Evolutionary conservation across 192 early-diverging fungal species (phyloP), one percentile per base, ranked within the genome.

Genomic region (Coemansia biformis): DNA sequence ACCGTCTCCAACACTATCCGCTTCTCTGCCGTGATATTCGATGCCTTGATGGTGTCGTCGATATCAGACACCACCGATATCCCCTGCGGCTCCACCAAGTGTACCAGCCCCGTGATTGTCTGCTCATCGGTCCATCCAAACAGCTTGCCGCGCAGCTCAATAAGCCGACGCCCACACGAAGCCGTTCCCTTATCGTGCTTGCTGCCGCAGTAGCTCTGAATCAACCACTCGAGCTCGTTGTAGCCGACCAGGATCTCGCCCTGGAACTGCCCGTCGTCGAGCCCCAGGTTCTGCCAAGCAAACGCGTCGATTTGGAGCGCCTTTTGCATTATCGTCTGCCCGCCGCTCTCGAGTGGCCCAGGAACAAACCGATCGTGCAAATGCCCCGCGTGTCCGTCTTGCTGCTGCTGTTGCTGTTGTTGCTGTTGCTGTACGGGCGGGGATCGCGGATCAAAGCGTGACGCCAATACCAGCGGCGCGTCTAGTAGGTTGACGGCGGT

Each of bases 41-140:
- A 89, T 9, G 86, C 77, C 56, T 92, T 92, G 63, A 95, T 95
- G 8, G 92, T 95, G 61, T 95, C 92, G 62, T 95, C 92, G 46
- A 95, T 85, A 49, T 87, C 85, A 2, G 85, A 87, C 24, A 93
- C 86, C 10, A 93, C 59, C 0, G 88, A 90, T 8, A 89, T 57
- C 11, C 93, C 91, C 6, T 46, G 54, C 1, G 79, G 81, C 14
- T 83, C 79, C 6, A 74, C 64, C 33, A 74, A 19, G 22, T 74
- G 70, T 29, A 54, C 64, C 21, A 66, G 45, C 2, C 63, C 70
- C 30, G 35, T 26, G 41, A 57, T 39, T 2, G 52, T 31, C 2
- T 31, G 19, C 10, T 45, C 63, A 15, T 45, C 54, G 5, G 44
- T 35, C 58, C 55, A 54, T 1, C 58, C 58, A 3, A 46, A 50